Percentiles rank a stretch among this genome's conserved stretches.
Evolutionary conservation across 768 basidiomycete species (phyloP).

Genomic region (Lentinus tigrinus): DNA sequence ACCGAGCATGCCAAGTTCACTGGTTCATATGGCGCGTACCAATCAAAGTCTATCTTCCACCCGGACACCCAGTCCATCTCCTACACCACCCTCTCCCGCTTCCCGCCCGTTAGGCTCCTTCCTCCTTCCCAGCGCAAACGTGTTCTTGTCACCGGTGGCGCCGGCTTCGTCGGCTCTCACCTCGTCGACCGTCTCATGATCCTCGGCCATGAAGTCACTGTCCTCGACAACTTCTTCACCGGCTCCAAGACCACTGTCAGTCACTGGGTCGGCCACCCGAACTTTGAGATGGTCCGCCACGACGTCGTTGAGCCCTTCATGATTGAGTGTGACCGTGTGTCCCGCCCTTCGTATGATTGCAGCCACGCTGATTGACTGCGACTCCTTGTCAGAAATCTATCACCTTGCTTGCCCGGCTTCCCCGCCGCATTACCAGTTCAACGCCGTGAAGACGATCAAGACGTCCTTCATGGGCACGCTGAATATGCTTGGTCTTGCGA

Average conservation of each 20-base stretch:
- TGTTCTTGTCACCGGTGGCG: slow-evolving; percentile 93
- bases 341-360: background rate
- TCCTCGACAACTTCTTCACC: slow-evolving; percentile 98
- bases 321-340: slow-evolving; percentile 97
- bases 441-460: slow-evolving; percentile 97
- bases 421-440: slow-evolving; percentile 96
- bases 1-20: slow-evolving; percentile 54
- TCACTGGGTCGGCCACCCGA: slow-evolving; percentile 97
- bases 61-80: slow-evolving; percentile 80
- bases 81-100: slow-evolving; percentile 88
- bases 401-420: slow-evolving; percentile 98
- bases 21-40: slow-evolving; percentile 49
- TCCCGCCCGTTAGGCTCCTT: slow-evolving; percentile 90
- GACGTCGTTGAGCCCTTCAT: slow-evolving; percentile 97
- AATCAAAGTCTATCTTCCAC: slow-evolving; percentile 85
- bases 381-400: slow-evolving; percentile 74
- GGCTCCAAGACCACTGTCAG: slow-evolving; percentile 96
- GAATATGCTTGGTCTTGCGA: slow-evolving; percentile 98
- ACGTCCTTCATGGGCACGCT: slow-evolving; percentile 98
- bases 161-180: slow-evolving; percentile 99
- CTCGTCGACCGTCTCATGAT: slow-evolving; percentile 97
- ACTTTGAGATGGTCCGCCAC: slow-evolving; percentile 97
- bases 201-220: slow-evolving; percentile 95
- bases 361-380: background rate
- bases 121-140: slow-evolving; percentile 78